Evolutionary conservation across 202 grass and related monocot genomes (phyloP), one percentile per base, ranked within the genome.

Genomic region (Digitaria exilis): DNA sequence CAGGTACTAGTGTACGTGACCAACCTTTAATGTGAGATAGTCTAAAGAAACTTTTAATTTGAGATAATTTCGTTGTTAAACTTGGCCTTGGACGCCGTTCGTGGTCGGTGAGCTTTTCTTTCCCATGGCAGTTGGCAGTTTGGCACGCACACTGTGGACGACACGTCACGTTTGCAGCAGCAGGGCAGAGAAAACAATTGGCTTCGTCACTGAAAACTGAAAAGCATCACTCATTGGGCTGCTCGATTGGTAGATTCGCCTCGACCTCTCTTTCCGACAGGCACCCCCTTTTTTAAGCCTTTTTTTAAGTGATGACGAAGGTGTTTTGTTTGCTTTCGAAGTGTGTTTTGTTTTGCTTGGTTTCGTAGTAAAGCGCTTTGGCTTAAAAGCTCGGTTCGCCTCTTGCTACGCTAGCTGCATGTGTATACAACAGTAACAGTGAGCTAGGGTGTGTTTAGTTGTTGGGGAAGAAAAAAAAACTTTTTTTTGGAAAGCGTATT

Each of bases 301-400:
- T 6, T 39, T 39, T 39, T 39, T 39, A 39, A 39, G 37, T 39
- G 37, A 39, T 8, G 37, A 39, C 9, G n/a, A 41, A 41, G 77
- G 13, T 16, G 30, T 13, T 65, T 19, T 76, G 43, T 48, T 49
- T 65, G 60, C 76, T 79, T 79, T 66, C 22, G 31, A 65, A 22
- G 60, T 65, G 43, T 50, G 76, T 25, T n/a, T 79, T 50, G 21
- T 34, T 24, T 67, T 41, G 77, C 45, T 39, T 79, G 77, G 37
- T 54, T 26, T 31, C 43, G 21, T 21, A 35, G 1, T 29, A 78
- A 50, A 61, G 65, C 25, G 30, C 65, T 85, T 85, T 75, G 50
- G 12, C 82, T 46, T 58, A 5, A 84, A n/a, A 59, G 50, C 1
- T 25, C 3, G 52, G 42, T 61, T 70, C 6, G 69, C 7, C 52